Evolutionary conservation across 2,329 filamentous ascomycete species (phyloP).

Genomic region (Trichoderma endophyticum): DNA sequence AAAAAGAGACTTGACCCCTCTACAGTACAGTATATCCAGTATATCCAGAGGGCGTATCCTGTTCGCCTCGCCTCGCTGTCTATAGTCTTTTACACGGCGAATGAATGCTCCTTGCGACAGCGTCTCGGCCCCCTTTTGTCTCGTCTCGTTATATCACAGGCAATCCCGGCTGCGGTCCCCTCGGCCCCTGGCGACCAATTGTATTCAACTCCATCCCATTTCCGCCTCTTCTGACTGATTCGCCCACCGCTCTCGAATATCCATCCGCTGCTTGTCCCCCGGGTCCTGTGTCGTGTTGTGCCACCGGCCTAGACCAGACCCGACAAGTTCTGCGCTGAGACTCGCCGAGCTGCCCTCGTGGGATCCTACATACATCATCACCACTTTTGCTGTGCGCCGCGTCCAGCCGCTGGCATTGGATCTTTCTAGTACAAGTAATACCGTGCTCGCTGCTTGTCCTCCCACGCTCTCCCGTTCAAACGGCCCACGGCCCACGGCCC

Average conservation of each 20-base stretch:
- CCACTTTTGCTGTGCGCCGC: constrained; percentile 25
- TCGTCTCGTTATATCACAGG: not conserved
- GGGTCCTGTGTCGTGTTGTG: not conserved
- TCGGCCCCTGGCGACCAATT: constrained; percentile 8
- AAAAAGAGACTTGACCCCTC: constrained; percentile 14
- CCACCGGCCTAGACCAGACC: constrained; percentile 13
- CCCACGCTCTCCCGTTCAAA: not conserved
- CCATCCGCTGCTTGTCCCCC: constrained; percentile 1
- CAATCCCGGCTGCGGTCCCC: not conserved
- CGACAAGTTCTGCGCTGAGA: not conserved
- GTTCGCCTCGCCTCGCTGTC: not conserved
- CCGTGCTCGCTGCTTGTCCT: constrained; percentile 3
- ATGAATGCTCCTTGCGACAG: not conserved
- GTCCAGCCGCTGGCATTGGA: constrained; percentile 31
- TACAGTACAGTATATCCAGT: not conserved
- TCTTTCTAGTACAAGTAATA: not conserved
- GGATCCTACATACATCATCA: constrained; percentile 1
- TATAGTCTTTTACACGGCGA: not conserved
- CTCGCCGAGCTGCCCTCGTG: not conserved
- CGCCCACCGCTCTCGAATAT: constrained; percentile 7
- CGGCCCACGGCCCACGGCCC: constrained; percentile 24
- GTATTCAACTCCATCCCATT: not conserved
- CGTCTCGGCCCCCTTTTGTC: constrained; percentile 11
- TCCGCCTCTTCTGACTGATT: constrained; percentile 2
- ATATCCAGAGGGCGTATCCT: constrained; percentile 2